These are phyloP conservation scores for Murraya paniculata DNA, from an alignment of 345 rosid genomes.

Conservation along the genomic window DNA sequence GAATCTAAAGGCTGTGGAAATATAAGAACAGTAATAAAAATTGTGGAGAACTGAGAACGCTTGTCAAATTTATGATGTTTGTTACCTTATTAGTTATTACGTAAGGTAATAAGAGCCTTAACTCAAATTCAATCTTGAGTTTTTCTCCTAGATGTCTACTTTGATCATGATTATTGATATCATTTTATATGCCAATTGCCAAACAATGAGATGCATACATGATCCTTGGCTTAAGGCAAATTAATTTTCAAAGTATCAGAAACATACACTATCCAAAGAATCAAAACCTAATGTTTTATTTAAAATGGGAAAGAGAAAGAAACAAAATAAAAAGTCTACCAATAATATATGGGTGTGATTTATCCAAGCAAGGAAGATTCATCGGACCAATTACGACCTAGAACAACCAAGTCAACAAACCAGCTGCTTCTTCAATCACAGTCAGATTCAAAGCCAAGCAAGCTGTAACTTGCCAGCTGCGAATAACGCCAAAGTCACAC, in stretches of 20 bases:
- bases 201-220: background rate
- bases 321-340: background rate
- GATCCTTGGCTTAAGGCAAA: background rate
- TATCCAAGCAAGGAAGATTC: background rate
- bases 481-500: background rate
- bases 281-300: background rate
- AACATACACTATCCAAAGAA: background rate
- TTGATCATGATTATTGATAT: background rate
- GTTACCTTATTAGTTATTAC: no score
- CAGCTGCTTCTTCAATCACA: background rate
- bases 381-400: background rate
- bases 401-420: background rate
- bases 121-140: no score
- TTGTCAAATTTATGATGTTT: no score
- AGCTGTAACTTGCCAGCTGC: background rate
- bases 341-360: background rate
- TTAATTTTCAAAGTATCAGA: background rate
- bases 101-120: no score
- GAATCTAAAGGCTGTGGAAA: no score
- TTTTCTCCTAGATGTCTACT: background rate
- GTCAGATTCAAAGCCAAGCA: background rate
- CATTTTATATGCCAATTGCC: background rate
- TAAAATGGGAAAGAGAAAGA: background rate
- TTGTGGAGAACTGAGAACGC: no score
- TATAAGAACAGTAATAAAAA: no score